These are phyloP conservation scores for Byssothecium circinans DNA, from an alignment of 2,329 filamentous ascomycete genomes.

Conservation along the genomic window DNA sequence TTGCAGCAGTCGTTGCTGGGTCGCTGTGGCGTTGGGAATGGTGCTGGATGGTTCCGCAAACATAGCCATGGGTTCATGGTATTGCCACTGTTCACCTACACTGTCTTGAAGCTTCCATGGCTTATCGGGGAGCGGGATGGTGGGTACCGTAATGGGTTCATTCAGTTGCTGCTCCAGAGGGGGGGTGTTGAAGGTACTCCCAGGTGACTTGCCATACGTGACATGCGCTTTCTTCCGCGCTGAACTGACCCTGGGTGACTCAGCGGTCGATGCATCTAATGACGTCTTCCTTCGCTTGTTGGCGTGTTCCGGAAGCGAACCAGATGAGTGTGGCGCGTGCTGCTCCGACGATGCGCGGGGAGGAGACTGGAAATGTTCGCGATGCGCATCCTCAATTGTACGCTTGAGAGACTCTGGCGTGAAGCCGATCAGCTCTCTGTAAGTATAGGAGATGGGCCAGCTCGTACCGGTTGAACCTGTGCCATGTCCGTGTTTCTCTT, in stretches of 20 bases:
- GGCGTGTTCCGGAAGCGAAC: conserved; percentile 20
- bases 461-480: conserved; percentile 37
- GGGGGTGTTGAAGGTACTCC: conserved; percentile 12
- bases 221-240: too few species aligned
- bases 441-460: not conserved
- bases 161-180: conserved; percentile 2
- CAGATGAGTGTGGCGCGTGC: conserved; percentile 19
- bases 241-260: conserved; percentile 5
- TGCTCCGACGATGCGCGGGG: conserved; percentile 9
- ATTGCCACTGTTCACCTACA: conserved; percentile 38
- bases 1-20: conserved; percentile 45
- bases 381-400: conserved; percentile 29
- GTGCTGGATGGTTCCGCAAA: conserved; percentile 49
- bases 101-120: conserved; percentile 34
- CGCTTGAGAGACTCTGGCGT: conserved; percentile 27
- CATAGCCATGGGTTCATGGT: conserved; percentile 45
- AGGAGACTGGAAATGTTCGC: conserved; percentile 24
- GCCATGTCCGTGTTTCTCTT: conserved; percentile 13
- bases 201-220: conserved; percentile 17
- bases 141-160: not conserved
- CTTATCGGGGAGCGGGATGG: conserved; percentile 4
- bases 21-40: conserved; percentile 45
- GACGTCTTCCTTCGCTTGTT: conserved; percentile 28
- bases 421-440: conserved; percentile 4
- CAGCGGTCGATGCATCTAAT: conserved; percentile 8